Evolutionary conservation across 257 asterid species (phyloP), one percentile per base, ranked within the genome.

Genomic region (Petunia axillaris): DNA sequence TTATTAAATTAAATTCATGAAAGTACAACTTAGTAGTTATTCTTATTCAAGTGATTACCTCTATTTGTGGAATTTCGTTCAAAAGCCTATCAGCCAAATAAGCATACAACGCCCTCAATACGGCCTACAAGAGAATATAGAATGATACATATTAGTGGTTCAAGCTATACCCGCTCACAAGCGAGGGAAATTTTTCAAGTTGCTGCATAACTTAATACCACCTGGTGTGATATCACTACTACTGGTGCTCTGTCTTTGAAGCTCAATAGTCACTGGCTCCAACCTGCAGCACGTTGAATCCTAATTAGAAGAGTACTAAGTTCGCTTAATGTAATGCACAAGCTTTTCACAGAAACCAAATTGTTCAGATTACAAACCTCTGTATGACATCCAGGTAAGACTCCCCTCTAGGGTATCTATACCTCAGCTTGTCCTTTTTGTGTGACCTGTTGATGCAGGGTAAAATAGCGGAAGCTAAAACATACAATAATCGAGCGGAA

Each of bases 211-310:
- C 36, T 73, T 73, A 50, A 43, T 44, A 73, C 25, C 25, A 96
- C 99, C 99, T 96, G 98, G 90, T 96, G 98, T 71, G 99, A 89
- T 80, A 94, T 82, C 89, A 96, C 98, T 80, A 96, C 99, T 60
- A 96, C 99, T 4, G 99, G 99, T 81, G 98, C 99, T 83, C 97
- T 96, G 99, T 67, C 98, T 93, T 85, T 96, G 98, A 43, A 94
- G 97, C 90, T 96, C 99, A 67, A 96, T 92, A 84, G 94, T 96
- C 84, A 96, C 98, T 4, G 99, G 98, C 84, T 96, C 99, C 87
- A 96, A 88, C 92, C 99, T 96, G 87, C 70, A 85, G 80, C 44
- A 70, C 70, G 58, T 25, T 67, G 41, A 80, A 60, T 66, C 48
- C 54, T 44, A 85, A 85, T 82, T 41, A 83, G 15, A 52, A 73